Evolutionary conservation across 139 green algal genomes (phyloP), one percentile per base, ranked within the genome.

Genomic region (Chlamydomonas sp.): DNA sequence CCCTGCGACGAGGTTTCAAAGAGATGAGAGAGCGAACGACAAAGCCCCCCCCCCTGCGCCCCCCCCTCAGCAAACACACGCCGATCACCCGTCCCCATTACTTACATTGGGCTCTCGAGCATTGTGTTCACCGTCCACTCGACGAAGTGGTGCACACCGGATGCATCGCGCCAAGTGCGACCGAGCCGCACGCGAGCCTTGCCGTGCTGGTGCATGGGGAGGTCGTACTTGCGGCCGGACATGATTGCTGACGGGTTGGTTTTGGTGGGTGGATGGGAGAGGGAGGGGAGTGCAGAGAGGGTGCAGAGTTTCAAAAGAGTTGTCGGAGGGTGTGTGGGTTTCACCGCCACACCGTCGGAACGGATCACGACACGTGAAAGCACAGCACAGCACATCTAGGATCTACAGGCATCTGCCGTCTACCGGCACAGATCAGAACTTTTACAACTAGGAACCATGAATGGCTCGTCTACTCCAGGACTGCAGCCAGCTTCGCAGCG

Each of bases 71-170:
- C 54, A 63, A 63, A 16, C n/a, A 20, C 31, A 31, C n/a, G 29
- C n/a, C n/a, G n/a, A n/a, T n/a, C n/a, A n/a, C n/a, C n/a, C n/a
- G n/a, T n/a, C n/a, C n/a, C n/a, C n/a, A n/a, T n/a, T n/a, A n/a
- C 35, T 69, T 54, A 57, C 91, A 97, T 96, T 61, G 91, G 84
- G 3, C 58, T 83, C 57, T 94, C 85, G 16, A 97, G 76, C 83
- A 91, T 90, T 1, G 83, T 87, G 69, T 83, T 36, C 3, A 97
- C 90, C 3, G 58, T 86, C 80, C 87, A 95, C 71, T 97, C 92
- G 0, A 89, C 82, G 70, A 97, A 91, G 60, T 89, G 69, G 64
- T 96, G 90, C 33, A 79, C 77, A 26, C 73, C 60, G 35, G n/a
- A n/a, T n/a, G 76, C 85, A n/a, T 91, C 80, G 5, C 86, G 74